These are phyloP conservation scores for Cairneyella variabilis DNA, from an alignment of 495 filamentous ascomycete species.

Conservation along the genomic window DNA sequence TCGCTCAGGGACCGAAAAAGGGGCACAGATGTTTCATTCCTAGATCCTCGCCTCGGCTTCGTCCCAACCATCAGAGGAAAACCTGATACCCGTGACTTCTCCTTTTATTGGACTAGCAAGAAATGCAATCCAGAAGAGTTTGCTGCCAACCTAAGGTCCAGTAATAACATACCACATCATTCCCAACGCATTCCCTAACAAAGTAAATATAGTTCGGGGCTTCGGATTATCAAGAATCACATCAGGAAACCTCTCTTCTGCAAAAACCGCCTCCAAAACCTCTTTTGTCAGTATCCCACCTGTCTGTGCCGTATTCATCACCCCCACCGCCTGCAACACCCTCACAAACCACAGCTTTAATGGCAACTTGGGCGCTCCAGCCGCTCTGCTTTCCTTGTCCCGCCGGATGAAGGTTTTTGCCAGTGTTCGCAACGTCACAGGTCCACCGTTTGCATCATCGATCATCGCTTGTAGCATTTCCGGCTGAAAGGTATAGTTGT, in stretches of 20 bases:
- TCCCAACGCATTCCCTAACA: slow-evolving; percentile 11
- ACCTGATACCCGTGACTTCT: too few species aligned
- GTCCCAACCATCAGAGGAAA: too few species aligned
- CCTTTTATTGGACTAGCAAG: too few species aligned
- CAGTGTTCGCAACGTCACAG: slow-evolving; percentile 25
- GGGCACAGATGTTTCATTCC: too few species aligned
- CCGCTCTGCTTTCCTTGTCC: slow-evolving; percentile 27
- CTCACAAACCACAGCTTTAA: slow-evolving; percentile 14
- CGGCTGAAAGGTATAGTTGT: slow-evolving; percentile 36
- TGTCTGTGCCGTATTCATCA: slow-evolving; percentile 10
- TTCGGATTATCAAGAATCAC: slow-evolving; percentile 13
- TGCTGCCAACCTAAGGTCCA: slow-evolving; percentile 1
- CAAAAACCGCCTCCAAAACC: slow-evolving; percentile 5
- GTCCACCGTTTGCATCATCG: slow-evolving; percentile 28
- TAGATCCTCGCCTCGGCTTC: too few species aligned
- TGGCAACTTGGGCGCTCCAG: slow-evolving; percentile 20
- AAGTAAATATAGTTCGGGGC: slow-evolving; percentile 4
- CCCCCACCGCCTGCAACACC: slow-evolving; percentile 8
- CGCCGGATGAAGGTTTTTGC: slow-evolving; percentile 29
- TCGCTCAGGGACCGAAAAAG: too few species aligned
- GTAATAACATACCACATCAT: slow-evolving; percentile 13
- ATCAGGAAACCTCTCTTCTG: slow-evolving; percentile 6
- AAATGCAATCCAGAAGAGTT: too few species aligned
- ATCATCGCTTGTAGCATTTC: slow-evolving; percentile 31
- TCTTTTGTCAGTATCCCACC: background rate